Conservation (phyloP, 2,329 filamentous ascomycete species). For the Neocucurbitaria cava region DNA sequence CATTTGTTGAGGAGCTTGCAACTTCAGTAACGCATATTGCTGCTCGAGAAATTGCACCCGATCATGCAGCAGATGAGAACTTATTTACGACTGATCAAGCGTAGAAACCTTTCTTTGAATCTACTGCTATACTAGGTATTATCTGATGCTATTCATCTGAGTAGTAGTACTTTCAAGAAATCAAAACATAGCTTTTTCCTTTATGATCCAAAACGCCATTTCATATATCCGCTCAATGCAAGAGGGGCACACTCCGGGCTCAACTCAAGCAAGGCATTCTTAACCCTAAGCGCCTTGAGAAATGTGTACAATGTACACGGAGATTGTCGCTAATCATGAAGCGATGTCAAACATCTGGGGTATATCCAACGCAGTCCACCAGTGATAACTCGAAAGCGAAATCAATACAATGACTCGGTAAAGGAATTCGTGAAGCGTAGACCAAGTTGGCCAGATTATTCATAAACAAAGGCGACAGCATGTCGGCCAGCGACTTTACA, state of each 20-base stretch:
- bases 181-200: constrained; percentile 5
- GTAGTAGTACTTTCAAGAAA: not conserved
- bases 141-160: not conserved
- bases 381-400: constrained; percentile 20
- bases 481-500: constrained; percentile 12
- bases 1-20: not conserved
- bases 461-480: constrained; percentile 1
- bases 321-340: constrained; percentile 11
- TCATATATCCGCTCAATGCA: constrained; percentile 6
- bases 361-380: constrained; percentile 37
- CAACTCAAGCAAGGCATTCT: constrained; percentile 16
- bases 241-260: constrained; percentile 18
- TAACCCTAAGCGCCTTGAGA: constrained; percentile 7
- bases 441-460: constrained; percentile 9
- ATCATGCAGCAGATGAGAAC: not conserved
- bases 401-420: constrained; percentile 22
- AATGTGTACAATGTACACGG: not conserved
- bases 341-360: constrained; percentile 17
- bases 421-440: constrained; percentile 28
- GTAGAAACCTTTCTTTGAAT: constrained; percentile 4
- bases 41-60: not conserved
- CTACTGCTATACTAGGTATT: constrained; percentile 7
- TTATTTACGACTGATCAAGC: not conserved
- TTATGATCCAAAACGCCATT: not conserved
- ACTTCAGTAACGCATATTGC: not conserved